Conservation (phyloP, 768 basidiomycete species). For the Suillus weaverae region DNA sequence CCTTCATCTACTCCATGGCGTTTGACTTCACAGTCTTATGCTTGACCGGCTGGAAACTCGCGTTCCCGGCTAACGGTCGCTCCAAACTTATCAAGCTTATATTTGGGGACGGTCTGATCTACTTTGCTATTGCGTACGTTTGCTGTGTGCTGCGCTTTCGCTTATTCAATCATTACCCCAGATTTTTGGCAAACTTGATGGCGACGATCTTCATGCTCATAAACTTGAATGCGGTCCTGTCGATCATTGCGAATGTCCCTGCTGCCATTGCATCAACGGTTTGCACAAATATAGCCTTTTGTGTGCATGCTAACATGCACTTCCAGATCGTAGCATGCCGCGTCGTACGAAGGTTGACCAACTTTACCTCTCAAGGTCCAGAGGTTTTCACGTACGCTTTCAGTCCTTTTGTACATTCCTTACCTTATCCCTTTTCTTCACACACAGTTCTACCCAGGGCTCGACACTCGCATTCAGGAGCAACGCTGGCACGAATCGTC, state of each 20-base stretch:
- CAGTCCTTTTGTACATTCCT: not conserved
- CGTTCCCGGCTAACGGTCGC: slow-evolving; percentile 46
- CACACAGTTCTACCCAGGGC: slow-evolving; percentile 39
- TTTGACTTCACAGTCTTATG: slow-evolving; percentile 66
- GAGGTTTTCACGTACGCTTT: slow-evolving; percentile 54
- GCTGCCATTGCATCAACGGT: slow-evolving; percentile 71
- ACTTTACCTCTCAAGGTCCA: slow-evolving; percentile 49
- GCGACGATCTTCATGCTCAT: slow-evolving; percentile 65
- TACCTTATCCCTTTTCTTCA: slow-evolving; percentile 15
- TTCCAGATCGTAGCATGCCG: slow-evolving; percentile 63
- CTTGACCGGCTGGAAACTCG: slow-evolving; percentile 62
- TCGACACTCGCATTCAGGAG: slow-evolving; percentile 64
- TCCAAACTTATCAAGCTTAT: slow-evolving; percentile 61
- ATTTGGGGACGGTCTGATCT: slow-evolving; percentile 72
- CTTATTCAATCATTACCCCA: slow-evolving; percentile 25
- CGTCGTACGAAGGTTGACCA: slow-evolving; percentile 64
- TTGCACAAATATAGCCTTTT: slow-evolving; percentile 15
- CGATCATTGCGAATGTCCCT: slow-evolving; percentile 71
- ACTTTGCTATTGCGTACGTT: slow-evolving; percentile 68
- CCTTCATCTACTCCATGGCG: slow-evolving; percentile 74
- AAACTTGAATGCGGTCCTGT: slow-evolving; percentile 71
- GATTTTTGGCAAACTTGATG: slow-evolving; percentile 66
- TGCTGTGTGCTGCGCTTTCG: slow-evolving; percentile 6
- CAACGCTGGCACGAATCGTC: slow-evolving; percentile 27
- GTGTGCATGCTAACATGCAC: not conserved